phyloP scores from a whole-genome alignment of 2,329 filamentous ascomycete species.

The Fusarium bulbicola region DNA sequence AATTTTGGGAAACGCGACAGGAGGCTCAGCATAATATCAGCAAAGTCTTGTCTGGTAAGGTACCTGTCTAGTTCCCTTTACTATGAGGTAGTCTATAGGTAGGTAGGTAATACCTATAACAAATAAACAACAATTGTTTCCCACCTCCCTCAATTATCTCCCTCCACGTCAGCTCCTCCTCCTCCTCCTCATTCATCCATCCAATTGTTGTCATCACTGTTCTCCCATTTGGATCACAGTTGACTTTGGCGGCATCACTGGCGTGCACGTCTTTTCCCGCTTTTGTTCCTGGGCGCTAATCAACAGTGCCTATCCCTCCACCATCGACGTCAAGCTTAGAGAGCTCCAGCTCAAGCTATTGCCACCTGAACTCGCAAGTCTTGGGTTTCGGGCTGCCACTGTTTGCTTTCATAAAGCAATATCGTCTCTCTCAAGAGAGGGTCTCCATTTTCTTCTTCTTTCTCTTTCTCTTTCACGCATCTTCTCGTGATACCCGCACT shows the following conservation, averaged over 20 bases:
- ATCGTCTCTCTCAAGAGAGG: not conserved
- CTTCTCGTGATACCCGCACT: not conserved
- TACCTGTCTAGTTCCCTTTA: not conserved
- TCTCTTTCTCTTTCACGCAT: not conserved
- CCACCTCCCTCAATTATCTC: not conserved
- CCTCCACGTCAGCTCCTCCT: not conserved
- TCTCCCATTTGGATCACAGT: not conserved
- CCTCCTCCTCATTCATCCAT: not conserved
- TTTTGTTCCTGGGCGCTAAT: slow-evolving; percentile 28
- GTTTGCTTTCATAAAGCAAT: slow-evolving; percentile 17
- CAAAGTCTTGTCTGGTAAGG: not conserved
- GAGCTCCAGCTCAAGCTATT: slow-evolving; percentile 27
- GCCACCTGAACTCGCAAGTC: slow-evolving; percentile 25
- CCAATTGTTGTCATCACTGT: not conserved
- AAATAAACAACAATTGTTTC: slow-evolving; percentile 4
- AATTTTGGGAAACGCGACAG: not conserved
- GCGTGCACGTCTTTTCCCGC: slow-evolving; percentile 33
- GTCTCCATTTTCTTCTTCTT: not conserved
- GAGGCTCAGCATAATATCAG: not conserved
- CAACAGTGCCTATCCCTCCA: slow-evolving; percentile 26
- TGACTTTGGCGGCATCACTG: slow-evolving; percentile 2
- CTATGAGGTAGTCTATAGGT: too few species aligned
- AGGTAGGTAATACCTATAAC: not conserved
- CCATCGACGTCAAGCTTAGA: slow-evolving; percentile 29
- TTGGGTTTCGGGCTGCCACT: slow-evolving; percentile 8